These are phyloP conservation scores for Agarophyton chilense DNA, from an alignment of 23 red algal species.

Conservation along the genomic window DNA sequence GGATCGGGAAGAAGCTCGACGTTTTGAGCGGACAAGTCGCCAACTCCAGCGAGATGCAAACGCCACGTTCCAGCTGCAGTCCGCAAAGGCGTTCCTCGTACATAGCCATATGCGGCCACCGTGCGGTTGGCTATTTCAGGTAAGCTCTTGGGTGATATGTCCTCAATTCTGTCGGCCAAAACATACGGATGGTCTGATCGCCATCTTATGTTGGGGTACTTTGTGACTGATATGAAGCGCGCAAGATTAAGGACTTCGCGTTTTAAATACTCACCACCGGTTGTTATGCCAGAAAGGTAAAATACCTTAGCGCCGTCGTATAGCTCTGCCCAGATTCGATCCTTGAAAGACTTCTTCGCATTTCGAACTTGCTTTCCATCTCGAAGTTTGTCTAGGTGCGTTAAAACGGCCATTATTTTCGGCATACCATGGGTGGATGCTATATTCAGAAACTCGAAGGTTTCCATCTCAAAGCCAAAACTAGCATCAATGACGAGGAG, in stretches of 20 bases:
- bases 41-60: constrained; percentile 91
- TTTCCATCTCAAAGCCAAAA: constrained; percentile 99
- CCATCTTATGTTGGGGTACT: constrained; percentile 82
- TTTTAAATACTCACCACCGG: constrained; percentile 84
- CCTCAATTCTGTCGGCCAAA: constrained; percentile 95
- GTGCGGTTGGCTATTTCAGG: constrained; percentile 51
- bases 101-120: constrained; percentile 92
- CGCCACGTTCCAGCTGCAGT: constrained; percentile 42
- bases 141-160: constrained; percentile 56
- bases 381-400: constrained; percentile 87
- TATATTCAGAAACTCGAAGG: constrained; percentile 98
- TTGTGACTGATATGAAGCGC: constrained; percentile 95
- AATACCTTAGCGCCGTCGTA: constrained; percentile 97
- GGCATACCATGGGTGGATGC: constrained; percentile 93
- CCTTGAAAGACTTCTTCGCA: constrained; percentile 92
- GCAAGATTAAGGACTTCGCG: constrained; percentile 96
- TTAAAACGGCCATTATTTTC: constrained; percentile 88
- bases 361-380: constrained; percentile 83
- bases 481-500: constrained; percentile 89
- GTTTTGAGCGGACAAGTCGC: constrained; percentile 72
- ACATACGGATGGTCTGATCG: constrained; percentile 87
- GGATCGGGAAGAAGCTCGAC: constrained; percentile 86
- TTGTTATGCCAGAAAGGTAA: constrained; percentile 89
- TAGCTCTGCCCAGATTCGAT: constrained; percentile 91
- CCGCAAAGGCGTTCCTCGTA: constrained; percentile 84